Base-by-base conservation (phyloP, 2,329 filamentous ascomycete species). In the Apiospora phragmitis region DNA sequence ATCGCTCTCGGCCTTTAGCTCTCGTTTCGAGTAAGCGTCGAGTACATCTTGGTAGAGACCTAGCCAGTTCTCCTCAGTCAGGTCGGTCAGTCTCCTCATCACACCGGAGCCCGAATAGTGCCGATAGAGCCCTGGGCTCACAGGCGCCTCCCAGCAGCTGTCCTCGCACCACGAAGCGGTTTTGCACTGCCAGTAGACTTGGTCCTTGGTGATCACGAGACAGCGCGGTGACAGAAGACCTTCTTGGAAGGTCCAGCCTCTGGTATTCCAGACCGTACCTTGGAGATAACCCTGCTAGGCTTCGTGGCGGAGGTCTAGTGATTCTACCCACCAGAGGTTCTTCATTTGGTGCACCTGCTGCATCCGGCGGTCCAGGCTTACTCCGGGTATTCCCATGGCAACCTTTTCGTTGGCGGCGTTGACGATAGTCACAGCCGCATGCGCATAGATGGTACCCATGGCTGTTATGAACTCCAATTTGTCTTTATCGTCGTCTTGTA, bases 401-500 rank as follows among this genome's bases (percentile, higher is more conserved):
- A 16, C 70, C 51, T 14, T 42, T 29, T 43, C 41, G 67, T 29
- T 67, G 3, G 67, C n/a, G 16, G 55, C 65, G 24, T 68, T 68
- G 7, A 68, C 45, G 26, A 71, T 69, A 7, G 70, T 71, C 21
- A 71, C 65, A 11, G 35, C 35, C 18, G 70, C 62, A 42, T 71
- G 68, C n/a, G 42, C 41, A 32, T 71, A 71, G 41, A 68, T 35
- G 32, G 47, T 49, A 14, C 45, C 70, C 68, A 71, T 69, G 32
- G 32, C 47, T 16, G 49, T 26, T 3, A 68, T 43, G 26, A 69
- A 18, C 8, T 24, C 9, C 24, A 42, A 24, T 51, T 66, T 69
- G 55, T 72, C 71, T 18, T 70, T 29, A 8, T 21, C 14, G 45
- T 21, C 49, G 42, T 72, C 69, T 26, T 72, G 71, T 21, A 72